Conservation (phyloP, 441 rosid genomes). For the Raphanus hybrid region DNA sequence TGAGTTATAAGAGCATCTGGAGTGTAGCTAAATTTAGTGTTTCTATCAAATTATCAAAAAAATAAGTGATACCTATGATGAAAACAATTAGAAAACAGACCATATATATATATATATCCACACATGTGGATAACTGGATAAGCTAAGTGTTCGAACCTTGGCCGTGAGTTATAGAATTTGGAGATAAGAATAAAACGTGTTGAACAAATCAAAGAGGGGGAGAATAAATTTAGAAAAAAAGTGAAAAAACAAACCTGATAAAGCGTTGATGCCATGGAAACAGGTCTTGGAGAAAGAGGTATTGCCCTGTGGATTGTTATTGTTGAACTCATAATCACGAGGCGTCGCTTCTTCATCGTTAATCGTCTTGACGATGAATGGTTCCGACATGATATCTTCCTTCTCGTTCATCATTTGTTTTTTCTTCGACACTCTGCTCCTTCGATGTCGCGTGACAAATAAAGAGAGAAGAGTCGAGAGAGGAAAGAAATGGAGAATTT, state of each 20-base stretch:
- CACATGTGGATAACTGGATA: conserved; percentile 8
- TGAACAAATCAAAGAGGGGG: background rate
- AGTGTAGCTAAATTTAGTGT: conserved; percentile 6
- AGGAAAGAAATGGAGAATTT: conserved; percentile 9
- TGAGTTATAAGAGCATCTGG: conserved; percentile 14
- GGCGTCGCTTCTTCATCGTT: conserved; percentile 34
- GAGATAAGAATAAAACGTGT: conserved; percentile 5
- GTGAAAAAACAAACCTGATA: conserved; percentile 60
- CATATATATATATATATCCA: background rate
- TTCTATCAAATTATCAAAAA: background rate
- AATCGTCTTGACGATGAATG: conserved; percentile 33
- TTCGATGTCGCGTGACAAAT: conserved; percentile 10
- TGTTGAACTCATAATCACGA: conserved; percentile 11
- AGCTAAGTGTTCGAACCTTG: conserved; percentile 7
- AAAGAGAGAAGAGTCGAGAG: conserved; percentile 21
- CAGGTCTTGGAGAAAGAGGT: conserved; percentile 70
- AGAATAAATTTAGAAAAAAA: background rate
- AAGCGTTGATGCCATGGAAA: conserved; percentile 83
- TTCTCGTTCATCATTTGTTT: conserved; percentile 24
- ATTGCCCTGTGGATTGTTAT: conserved; percentile 34
- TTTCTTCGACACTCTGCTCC: conserved; percentile 15
- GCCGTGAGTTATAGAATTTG: conserved; percentile 1
- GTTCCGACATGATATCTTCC: conserved; percentile 25
- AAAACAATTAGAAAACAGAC: background rate
- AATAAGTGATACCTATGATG: background rate